Evolutionary conservation across 352 stramenopile species (phyloP), one percentile per base, ranked within the genome.

Genomic region (Aphanomyces cochlioides): DNA sequence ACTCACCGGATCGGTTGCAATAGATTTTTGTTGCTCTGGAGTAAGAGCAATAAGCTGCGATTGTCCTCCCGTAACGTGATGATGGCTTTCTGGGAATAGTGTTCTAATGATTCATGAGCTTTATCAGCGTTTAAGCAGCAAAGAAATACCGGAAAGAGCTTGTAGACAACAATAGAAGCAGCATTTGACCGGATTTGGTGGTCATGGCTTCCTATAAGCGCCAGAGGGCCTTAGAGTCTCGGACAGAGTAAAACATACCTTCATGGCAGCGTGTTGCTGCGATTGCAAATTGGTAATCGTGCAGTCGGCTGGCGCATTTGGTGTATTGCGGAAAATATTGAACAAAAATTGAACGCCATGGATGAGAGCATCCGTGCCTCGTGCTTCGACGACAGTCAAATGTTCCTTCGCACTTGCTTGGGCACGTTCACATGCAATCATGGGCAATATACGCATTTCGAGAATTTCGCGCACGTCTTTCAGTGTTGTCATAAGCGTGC

Each of bases 301-400:
- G 53, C 86, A 94, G 67, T 94, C 84, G 0, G 78, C 84, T 36
- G 57, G 86, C 3, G 86, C 92, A 75, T 94, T 94, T 17, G 83
- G 77, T 38, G 86, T 92, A 60, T 94, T 94, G 0, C 86, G 78
- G 36, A 94, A 75, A 66, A 94, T 83, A 66, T 94, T 92, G 47
- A 94, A 94, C 21, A 94, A 73, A 64, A 94, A 94, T 73, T 94
- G 86, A 53, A 94, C 83, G 47, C 86, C 86, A 67, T 94, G 86
- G 83, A 94, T 92, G 28, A 94, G 79, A 40, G 83, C 86, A 65
- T 92, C 84, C 8, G 84, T 92, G 50, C 83, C 86, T 39, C 86
- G 77, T 3, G 84, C 84, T 72, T 94, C 86, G 13, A 94, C 53
- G 39, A 83, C 89, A 66, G 90, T 83, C 3, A 94, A 75, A 58